These are phyloP conservation scores for Leishmania aethiopica DNA, from an alignment of 208 protist species.

Conservation along the genomic window DNA sequence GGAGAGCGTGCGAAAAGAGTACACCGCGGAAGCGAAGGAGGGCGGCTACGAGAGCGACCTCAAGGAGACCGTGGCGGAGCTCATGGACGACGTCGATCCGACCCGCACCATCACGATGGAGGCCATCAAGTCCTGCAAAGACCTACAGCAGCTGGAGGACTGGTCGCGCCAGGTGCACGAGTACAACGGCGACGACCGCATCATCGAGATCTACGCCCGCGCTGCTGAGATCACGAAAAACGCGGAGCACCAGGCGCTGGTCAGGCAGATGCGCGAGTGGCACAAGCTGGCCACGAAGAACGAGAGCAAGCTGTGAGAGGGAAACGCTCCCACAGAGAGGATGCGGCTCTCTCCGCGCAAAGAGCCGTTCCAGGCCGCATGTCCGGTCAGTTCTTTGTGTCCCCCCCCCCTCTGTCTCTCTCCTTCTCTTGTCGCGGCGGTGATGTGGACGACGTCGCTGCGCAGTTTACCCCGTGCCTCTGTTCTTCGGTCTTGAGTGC, in stretches of 20 bases:
- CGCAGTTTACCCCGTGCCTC: neutral
- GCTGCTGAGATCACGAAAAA: constrained; percentile 84
- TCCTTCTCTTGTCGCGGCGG: constrained; percentile 10
- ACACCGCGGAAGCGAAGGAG: constrained; percentile 75
- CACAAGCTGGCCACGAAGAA: constrained; percentile 62
- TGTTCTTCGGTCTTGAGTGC: neutral
- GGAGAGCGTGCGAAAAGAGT: constrained; percentile 78
- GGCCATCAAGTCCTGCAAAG: constrained; percentile 67
- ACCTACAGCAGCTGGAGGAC: constrained; percentile 79
- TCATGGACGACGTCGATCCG: constrained; percentile 81
- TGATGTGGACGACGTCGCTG: neutral
- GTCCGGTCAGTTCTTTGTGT: neutral
- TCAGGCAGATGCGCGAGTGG: constrained; percentile 81
- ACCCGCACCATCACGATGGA: constrained; percentile 74
- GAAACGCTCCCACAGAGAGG: neutral
- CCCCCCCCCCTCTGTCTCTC: constrained; percentile 4
- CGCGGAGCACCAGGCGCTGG: constrained; percentile 68
- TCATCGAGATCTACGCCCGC: constrained; percentile 84
- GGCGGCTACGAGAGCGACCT: constrained; percentile 71
- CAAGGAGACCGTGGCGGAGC: constrained; percentile 57
- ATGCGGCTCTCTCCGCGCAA: neutral
- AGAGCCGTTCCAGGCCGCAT: neutral
- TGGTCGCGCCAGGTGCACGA: constrained; percentile 82
- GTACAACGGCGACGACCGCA: constrained; percentile 89
- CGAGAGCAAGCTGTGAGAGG: constrained; percentile 22